Percentiles rank a stretch among this genome's conserved stretches.
Evolutionary conservation across 202 grass and related monocot species (phyloP).

Genomic region (Elaeis oleifera): DNA sequence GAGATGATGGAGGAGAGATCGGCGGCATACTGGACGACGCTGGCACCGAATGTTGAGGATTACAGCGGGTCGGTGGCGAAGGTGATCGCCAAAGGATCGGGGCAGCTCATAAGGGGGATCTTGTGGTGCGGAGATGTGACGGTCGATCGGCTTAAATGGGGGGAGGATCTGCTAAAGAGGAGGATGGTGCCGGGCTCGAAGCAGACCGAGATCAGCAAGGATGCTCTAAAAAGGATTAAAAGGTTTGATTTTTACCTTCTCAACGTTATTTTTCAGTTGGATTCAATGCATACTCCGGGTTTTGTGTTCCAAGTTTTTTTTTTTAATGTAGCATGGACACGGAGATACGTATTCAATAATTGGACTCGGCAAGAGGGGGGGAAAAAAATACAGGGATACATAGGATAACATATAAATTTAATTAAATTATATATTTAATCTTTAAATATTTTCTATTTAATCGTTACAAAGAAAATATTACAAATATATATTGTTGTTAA

Average conservation of each 20-base stretch:
- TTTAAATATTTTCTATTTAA: no score
- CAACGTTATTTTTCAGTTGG: not conserved
- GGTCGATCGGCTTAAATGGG: conserved; percentile 42
- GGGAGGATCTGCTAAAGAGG: conserved; percentile 52
- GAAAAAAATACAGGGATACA: no score
- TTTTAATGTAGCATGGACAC: no score
- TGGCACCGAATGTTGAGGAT: conserved; percentile 91
- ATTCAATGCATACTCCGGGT: not conserved
- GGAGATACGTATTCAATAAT: no score
- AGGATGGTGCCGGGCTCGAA: conserved; percentile 36
- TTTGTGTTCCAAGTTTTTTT: not conserved
- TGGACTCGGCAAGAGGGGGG: no score
- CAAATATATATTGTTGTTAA: no score
- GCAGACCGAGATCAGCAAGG: conserved; percentile 51
- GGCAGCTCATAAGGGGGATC: conserved; percentile 74
- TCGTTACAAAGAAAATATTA: no score
- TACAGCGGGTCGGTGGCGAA: conserved; percentile 67
- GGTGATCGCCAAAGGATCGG: conserved; percentile 63
- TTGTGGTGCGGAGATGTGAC: conserved; percentile 94
- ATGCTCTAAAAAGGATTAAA: conserved; percentile 76
- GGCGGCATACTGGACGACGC: conserved; percentile 76
- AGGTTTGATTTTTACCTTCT: conserved; percentile 35
- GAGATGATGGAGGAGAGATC: conserved; percentile 59
- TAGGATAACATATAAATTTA: no score
- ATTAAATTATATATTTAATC: no score